Base-by-base conservation (phyloP, 495 filamentous ascomycete genomes). In the Achaetomiella virescens region DNA sequence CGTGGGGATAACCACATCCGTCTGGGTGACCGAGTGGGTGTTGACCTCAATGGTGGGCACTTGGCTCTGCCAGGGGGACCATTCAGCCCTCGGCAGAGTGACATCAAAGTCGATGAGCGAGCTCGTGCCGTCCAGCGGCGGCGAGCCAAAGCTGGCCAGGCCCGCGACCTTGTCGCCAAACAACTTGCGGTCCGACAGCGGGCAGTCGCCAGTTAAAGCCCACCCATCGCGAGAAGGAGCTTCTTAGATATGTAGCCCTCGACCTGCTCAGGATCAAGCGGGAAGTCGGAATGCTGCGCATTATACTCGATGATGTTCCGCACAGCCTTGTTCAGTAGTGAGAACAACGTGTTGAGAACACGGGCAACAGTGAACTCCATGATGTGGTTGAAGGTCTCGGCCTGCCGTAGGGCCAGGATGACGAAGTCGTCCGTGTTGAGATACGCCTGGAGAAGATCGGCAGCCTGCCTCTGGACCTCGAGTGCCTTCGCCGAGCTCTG, bases 21-120 rank as follows among this genome's bases (percentile, higher is more conserved):
- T 97, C 69, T 97, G 90, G 2, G 88, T 96, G 62, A 97, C 84
- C 6, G 91, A 96, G 68, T 99, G 93, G 2, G 93, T 99, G 64
- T 97, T 96, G 69, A 97, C 87, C 66, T 99, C 95, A 58, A 97
- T 86, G 18, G 82, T 84, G 11, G 93, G 95, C 21, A 99, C 93
- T 64, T 96, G 87, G 48, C 85, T 87, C 67, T 96, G 92, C 93
- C 93, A 99, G 52, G 85, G 82, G 6, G 79, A 81, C 93, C 93
- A 99, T 55, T 91, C 87, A 4, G 87, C 85, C 60, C 83, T 83
- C 5, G 92, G 93, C 50, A 97, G 77, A 11, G 84, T 82, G 36
- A 96, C 88, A 67, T 97, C 90, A 61, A 86, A 97, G 70, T 99
- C 95, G 64, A 99, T 97, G 48, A 99, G 83, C 52, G 91, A 95